phyloP scores from a whole-genome alignment of 2,329 filamentous ascomycete species.

The Scedosporium dehoogii region DNA sequence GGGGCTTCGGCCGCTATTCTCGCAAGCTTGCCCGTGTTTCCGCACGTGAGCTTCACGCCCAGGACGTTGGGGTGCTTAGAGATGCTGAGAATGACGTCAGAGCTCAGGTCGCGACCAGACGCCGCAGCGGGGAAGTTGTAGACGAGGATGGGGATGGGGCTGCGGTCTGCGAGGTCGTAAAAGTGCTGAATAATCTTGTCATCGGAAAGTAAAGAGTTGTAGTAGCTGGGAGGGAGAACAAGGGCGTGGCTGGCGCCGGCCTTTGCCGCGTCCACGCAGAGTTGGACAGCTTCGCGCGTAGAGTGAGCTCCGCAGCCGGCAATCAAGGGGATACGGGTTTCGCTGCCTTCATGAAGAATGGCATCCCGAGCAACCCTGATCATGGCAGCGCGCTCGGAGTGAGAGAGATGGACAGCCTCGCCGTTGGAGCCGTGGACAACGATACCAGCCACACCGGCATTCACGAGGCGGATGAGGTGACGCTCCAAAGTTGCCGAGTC shows the following conservation, averaged over 20 bases:
- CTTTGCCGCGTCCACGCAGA: constrained; percentile 58
- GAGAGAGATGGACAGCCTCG: constrained; percentile 69
- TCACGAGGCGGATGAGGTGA: constrained; percentile 58
- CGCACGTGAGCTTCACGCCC: constrained; percentile 54
- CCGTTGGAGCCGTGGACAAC: constrained; percentile 75
- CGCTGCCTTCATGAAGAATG: constrained; percentile 50
- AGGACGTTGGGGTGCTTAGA: constrained; percentile 47
- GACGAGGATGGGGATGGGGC: constrained; percentile 49
- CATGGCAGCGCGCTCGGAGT: constrained; percentile 58
- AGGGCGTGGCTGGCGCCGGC: constrained; percentile 68
- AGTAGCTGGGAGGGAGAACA: constrained; percentile 68
- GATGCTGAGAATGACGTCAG: constrained; percentile 44
- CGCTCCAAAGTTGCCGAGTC: constrained; percentile 51
- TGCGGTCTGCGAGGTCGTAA: constrained; percentile 46
- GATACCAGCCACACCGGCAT: constrained; percentile 65
- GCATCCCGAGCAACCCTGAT: constrained; percentile 61
- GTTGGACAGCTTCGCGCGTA: constrained; percentile 61
- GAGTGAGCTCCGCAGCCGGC: constrained; percentile 69
- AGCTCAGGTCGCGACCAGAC: constrained; percentile 46
- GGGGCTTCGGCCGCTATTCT: constrained; percentile 31
- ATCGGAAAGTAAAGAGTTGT: constrained; percentile 54
- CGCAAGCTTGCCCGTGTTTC: constrained; percentile 52
- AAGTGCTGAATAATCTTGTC: constrained; percentile 45
- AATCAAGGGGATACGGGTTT: constrained; percentile 57
- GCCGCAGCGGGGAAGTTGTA: constrained; percentile 55